These are phyloP conservation scores for Gyromitra esculenta DNA, from an alignment of 2,329 filamentous ascomycete species.

Conservation along the genomic window DNA sequence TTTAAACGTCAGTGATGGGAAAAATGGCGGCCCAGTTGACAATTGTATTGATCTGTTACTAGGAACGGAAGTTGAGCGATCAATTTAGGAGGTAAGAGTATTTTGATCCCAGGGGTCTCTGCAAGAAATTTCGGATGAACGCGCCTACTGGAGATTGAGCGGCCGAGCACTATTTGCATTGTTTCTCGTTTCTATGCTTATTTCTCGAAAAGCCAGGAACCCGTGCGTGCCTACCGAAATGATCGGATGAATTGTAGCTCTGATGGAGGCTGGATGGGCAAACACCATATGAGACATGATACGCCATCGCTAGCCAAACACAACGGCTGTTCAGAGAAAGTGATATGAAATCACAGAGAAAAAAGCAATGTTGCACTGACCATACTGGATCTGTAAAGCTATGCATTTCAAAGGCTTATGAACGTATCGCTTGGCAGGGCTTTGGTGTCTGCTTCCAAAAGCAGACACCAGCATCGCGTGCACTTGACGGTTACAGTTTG, in stretches of 20 bases:
- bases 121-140: slow-evolving; percentile 49
- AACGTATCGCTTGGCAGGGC: slow-evolving; percentile 51
- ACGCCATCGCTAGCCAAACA: slow-evolving; percentile 48
- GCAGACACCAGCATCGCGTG: slow-evolving; percentile 48
- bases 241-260: slow-evolving; percentile 49
- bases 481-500: slow-evolving; percentile 50
- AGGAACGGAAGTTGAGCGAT: slow-evolving; percentile 30
- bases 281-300: slow-evolving; percentile 51
- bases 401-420: slow-evolving; percentile 47
- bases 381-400: slow-evolving; percentile 49
- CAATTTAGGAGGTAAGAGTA: slow-evolving; percentile 25
- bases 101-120: slow-evolving; percentile 35
- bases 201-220: slow-evolving; percentile 38
- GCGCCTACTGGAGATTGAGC: slow-evolving; percentile 38
- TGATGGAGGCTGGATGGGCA: slow-evolving; percentile 39
- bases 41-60: slow-evolving; percentile 41
- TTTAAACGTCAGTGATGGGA: slow-evolving; percentile 10
- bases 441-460: slow-evolving; percentile 34
- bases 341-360: slow-evolving; percentile 40
- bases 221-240: slow-evolving; percentile 43
- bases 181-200: slow-evolving; percentile 4
- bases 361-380: slow-evolving; percentile 35
- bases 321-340: slow-evolving; percentile 38
- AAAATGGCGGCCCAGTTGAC: slow-evolving; percentile 35
- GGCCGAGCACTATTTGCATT: slow-evolving; percentile 32